Evolutionary conservation across 2,329 filamentous ascomycete species (phyloP), one percentile per base, ranked within the genome.

Genomic region (Beauveria sp.): DNA sequence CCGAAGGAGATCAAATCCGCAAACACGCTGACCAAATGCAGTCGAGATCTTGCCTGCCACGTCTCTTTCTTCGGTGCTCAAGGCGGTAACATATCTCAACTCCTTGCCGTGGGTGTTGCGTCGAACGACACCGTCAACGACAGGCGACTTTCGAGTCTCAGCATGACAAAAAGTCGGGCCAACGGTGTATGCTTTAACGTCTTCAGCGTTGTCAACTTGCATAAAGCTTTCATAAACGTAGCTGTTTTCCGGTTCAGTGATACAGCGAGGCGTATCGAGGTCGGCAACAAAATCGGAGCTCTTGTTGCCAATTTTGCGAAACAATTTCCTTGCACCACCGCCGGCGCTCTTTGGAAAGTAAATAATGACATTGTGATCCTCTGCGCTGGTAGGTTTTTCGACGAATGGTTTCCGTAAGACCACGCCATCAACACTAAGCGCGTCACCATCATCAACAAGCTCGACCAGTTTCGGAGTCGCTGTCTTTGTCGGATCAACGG

Each of bases 151-250:
- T 68, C 95, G 85, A 3, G 95, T 99, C 76, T 99, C 95, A 0
- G 95, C 95, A 70, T 99, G 95, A 73, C 95, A 99, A 71, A 93
- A 99, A 50, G 86, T 85, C 0, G 92, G 87, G 0, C 95, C 95
- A 20, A 99, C 96, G 0, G 95, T 99, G 73, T 99, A 99, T 2
- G 93, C 95, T 75, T 99, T 99, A 70, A 99, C 93, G 72, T 99
- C 95, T 74, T 99, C 95, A 0, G 93, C 90, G 71, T 99, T 98
- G 70, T 98, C 93, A 16, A 97, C 93, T 66, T 91, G 87, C 78
- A 99, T 88, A 69, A 99, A 99, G 72, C 96, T 92, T 73, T 99
- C 95, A 73, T 98, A 99, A 64, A 99, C 86, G 78, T 93, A 99
- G 73, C 93, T 98, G 69, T 89, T 86, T 22, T 81, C 81, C 0